These are phyloP conservation scores for Xylaria hypoxylon DNA, from an alignment of 2,329 filamentous ascomycete genomes.

Conservation along the genomic window DNA sequence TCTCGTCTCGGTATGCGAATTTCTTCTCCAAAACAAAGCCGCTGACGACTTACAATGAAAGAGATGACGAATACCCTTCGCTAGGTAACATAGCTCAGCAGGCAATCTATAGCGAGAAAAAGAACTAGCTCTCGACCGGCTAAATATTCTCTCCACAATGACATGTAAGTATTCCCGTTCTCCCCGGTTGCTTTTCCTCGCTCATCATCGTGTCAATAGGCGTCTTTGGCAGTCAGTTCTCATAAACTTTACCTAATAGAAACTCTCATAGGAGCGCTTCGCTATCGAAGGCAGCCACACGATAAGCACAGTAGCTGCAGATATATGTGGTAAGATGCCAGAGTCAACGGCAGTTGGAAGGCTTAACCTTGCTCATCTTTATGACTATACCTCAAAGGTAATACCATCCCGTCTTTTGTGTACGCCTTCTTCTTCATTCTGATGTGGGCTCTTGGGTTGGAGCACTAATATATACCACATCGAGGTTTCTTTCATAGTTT, in stretches of 20 bases:
- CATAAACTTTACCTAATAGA: slow-evolving; percentile 30
- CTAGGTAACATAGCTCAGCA: background rate
- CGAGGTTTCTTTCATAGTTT: background rate
- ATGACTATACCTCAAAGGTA: too few species aligned
- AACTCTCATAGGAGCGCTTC: slow-evolving; percentile 28
- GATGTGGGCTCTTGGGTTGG: background rate
- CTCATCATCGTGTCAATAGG: background rate
- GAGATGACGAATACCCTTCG: slow-evolving; percentile 9
- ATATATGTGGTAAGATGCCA: background rate
- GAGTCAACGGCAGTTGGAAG: slow-evolving; percentile 25
- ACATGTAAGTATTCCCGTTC: background rate
- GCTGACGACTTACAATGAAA: slow-evolving; percentile 2
- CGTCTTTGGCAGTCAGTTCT: slow-evolving; percentile 2
- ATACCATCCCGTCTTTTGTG: background rate
- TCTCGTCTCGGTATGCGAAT: background rate
- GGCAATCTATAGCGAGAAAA: background rate
- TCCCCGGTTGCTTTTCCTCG: slow-evolving; percentile 2
- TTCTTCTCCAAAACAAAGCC: background rate
- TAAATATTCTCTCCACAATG: slow-evolving; percentile 28
- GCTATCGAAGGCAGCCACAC: background rate
- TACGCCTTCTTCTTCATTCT: background rate
- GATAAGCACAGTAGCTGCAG: slow-evolving; percentile 1
- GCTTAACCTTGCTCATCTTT: slow-evolving; percentile 14
- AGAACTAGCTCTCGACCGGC: slow-evolving; percentile 21
- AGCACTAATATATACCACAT: background rate